Evolutionary conservation across 108 stramenopile genomes (phyloP), one percentile per base, ranked within the genome.

Genomic region (Fistulifera pelliculosa): DNA sequence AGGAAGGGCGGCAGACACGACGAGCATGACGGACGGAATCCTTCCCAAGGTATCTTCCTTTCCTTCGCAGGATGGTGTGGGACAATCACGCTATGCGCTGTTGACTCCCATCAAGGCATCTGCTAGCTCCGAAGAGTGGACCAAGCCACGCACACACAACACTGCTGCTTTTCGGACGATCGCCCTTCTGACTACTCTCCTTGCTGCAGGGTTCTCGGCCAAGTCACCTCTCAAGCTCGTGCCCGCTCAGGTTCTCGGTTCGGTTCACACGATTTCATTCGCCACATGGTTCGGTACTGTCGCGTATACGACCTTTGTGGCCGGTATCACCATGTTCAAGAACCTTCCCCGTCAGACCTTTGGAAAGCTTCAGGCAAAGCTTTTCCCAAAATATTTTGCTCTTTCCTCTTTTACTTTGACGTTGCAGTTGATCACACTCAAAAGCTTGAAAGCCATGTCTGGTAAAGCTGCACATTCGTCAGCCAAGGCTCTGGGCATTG

Each of bases 321-420:
- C 74, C 19, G 90, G 90, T 6, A 79, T 91, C 41, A 75, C 75
- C 28, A 87, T 87, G 86, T 83, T 88, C 62, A 80, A 85, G 56
- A 86, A 85, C 49, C 56, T 91, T 16, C 90, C 90, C 1, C 52
- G 83, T n/a, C 71, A 87, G 48, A 79, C 80, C 1, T 91, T 91
- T 64, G 90, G 90, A 24, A 68, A 75, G 31, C 56, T 91, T 35
- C 90, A 91, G 68, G 60, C 73, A 42, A 90, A 85, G 59, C 61
- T 90, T 4, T 90, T 90, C 56, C 88, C 88, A 5, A 54, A 70
- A 19, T 90, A 87, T 60, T 90, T 90, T 71, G 52, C 60, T 42
- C 65, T 90, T 27, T 61, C 68, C 10, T 53, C 82, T 48, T 62
- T 62, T 18, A 51, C 62, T 48, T 58, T 83, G 35, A 64, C 76